Conservation (phyloP, 192 early-diverging fungal species). For the Coemansia brasiliensis region DNA sequence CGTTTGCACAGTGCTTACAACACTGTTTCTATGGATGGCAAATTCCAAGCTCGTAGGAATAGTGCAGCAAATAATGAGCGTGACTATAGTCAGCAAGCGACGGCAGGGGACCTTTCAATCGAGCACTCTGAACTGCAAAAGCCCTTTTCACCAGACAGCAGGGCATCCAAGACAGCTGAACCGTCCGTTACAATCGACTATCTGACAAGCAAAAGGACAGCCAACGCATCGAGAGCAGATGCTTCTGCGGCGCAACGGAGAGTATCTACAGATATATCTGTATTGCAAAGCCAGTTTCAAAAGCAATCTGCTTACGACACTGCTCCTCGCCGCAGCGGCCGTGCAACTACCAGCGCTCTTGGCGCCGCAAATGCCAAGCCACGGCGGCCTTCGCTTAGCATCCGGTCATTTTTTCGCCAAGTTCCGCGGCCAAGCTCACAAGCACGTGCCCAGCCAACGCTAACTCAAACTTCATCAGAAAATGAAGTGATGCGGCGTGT, state of each 20-base stretch:
- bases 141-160: not conserved
- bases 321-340: constrained; percentile 9
- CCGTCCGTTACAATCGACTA: not conserved
- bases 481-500: constrained; percentile 33
- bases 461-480: constrained; percentile 9
- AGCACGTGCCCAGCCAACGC: not conserved
- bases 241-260: not conserved
- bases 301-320: constrained; percentile 2
- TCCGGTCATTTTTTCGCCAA: constrained; percentile 38
- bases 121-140: not conserved
- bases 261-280: not conserved
- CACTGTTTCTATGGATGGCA: too few species aligned
- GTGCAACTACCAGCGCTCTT: constrained; percentile 10
- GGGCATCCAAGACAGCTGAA: not conserved
- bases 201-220: constrained; percentile 5
- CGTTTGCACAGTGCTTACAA: not conserved
- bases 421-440: constrained; percentile 9
- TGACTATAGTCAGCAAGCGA: not conserved
- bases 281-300: not conserved
- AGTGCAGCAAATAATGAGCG: too few species aligned
- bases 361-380: constrained; percentile 13
- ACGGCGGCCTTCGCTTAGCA: constrained; percentile 21
- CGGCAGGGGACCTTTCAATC: not conserved
- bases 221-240: not conserved
- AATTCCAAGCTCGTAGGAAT: too few species aligned